Conservation (phyloP, 1,139 yeast species). For the Suhomyces choctaworum region DNA sequence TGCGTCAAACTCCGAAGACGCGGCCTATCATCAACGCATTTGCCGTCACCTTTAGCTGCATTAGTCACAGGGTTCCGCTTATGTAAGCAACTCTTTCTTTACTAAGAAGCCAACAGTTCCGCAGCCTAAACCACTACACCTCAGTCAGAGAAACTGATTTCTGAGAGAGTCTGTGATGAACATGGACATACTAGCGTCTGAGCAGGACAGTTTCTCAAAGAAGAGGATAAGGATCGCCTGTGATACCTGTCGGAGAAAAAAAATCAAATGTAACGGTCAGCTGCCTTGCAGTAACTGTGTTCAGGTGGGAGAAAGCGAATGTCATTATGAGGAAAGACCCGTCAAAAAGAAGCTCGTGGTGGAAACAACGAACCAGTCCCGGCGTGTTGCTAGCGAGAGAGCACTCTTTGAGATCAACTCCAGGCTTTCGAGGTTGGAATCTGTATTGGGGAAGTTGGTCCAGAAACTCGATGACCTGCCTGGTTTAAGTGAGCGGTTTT, state of each 20-base stretch:
- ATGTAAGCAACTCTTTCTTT: no score
- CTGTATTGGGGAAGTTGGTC: slow-evolving; percentile 20
- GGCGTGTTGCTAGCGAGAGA: slow-evolving; percentile 1
- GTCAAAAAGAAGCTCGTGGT: slow-evolving; percentile 16
- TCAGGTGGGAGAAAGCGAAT: slow-evolving; percentile 21
- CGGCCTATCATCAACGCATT: no score
- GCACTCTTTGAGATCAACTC: slow-evolving; percentile 23
- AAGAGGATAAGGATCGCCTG: slow-evolving; percentile 26
- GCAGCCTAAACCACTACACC: no score
- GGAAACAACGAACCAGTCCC: slow-evolving; percentile 2
- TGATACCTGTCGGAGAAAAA: slow-evolving; percentile 27
- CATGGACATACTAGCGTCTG: slow-evolving; percentile 2
- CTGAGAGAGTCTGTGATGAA: neutral
- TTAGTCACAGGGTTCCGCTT: no score
- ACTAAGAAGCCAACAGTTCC: no score
- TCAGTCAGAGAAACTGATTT: no score
- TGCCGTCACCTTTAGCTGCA: no score
- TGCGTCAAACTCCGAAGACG: no score
- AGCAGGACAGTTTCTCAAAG: slow-evolving; percentile 5
- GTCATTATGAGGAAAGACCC: slow-evolving; percentile 32
- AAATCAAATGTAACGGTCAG: slow-evolving; percentile 29
- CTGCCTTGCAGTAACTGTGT: slow-evolving; percentile 26
- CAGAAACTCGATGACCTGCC: neutral
- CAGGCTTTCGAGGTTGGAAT: slow-evolving; percentile 26
- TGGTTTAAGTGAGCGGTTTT: no score